Evolutionary conservation across 805 yeast genomes (phyloP), one percentile per base, ranked within the genome.

Genomic region (Yarrowia keelungensis): DNA sequence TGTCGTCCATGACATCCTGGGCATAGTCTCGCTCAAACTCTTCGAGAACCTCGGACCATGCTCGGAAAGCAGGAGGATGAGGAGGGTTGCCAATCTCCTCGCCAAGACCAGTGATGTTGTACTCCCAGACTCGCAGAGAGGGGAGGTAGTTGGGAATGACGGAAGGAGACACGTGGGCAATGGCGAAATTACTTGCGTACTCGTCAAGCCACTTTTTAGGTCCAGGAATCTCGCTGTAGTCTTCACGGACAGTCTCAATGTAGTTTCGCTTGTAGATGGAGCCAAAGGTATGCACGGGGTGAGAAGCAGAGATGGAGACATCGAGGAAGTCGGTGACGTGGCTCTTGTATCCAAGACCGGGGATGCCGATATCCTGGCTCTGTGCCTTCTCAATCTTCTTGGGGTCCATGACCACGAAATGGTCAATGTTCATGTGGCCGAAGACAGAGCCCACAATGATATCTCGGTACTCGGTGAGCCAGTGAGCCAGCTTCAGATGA

Each of bases 361-460:
- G 54, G 9, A 36, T 12, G 2, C 58, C 59, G 10, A 41, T 16
- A 15, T 64, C 68, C 16, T 61, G 51, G 47, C 54, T 61, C 43
- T 61, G 54, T 1, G 51, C 67, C 61, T 50, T 51, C 7, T 41
- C 61, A 41, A 65, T 50, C 45, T 35, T 41, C 42, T 65, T 50
- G 50, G 68, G 59, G 78, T 91, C 94, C 70, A 89, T 80, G 0
- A 96, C 92, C 54, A 90, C 82, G 76, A 89, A 91, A 79, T 91
- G 97, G 75, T 92, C 97, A 68, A 91, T 81, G 77, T 91, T 91
- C 97, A 91, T 91, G 76, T 91, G 97, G 0, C 97, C 97, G 76
- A 85, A 91, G 39, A 91, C 79, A 11, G 93, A 92, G 19, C 97
- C 97, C 71, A 92, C 81, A 36, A 91, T 89, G 49, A 91, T 84